Conservation (phyloP, 1,139 yeast species). For the Entelexis sorbosivorans region DNA sequence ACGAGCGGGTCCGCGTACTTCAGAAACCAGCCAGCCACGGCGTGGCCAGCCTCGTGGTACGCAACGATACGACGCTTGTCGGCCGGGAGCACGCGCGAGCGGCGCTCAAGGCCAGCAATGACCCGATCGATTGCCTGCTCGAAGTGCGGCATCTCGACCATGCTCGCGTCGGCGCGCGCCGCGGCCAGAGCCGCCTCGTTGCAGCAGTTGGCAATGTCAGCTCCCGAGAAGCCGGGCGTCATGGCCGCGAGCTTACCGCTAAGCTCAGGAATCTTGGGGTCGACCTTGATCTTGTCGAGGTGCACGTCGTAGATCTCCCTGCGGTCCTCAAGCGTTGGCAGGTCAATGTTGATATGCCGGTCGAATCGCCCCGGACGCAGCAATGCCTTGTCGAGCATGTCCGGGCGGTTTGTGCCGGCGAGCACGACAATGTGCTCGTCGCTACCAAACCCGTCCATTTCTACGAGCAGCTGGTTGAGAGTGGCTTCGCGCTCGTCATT, state of each 20-base stretch:
- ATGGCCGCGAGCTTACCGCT: constrained; percentile 85
- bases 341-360: constrained; percentile 80
- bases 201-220: constrained; percentile 93
- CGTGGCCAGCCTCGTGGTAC: constrained; percentile 98
- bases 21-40: constrained; percentile 93
- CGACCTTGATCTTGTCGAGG: constrained; percentile 49
- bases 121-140: constrained; percentile 96
- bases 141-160: constrained; percentile 65
- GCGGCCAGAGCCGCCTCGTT: constrained; percentile 96
- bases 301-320: constrained; percentile 84
- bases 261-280: constrained; percentile 42
- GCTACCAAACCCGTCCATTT: constrained; percentile 92
- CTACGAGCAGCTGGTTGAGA: constrained; percentile 84
- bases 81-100: constrained; percentile 69
- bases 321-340: constrained; percentile 88
- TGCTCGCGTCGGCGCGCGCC: constrained; percentile 63
- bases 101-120: constrained; percentile 90
- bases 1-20: constrained; percentile 82
- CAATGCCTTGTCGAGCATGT: constrained; percentile 81
- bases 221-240: constrained; percentile 97
- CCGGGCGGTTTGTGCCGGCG: constrained; percentile 95
- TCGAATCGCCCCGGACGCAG: constrained; percentile 97
- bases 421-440: constrained; percentile 88
- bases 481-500: constrained; percentile 97
- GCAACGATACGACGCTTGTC: constrained; percentile 88